phyloP scores from a whole-genome alignment of 2,329 filamentous ascomycete genomes.

The Mariannaea elegans region DNA sequence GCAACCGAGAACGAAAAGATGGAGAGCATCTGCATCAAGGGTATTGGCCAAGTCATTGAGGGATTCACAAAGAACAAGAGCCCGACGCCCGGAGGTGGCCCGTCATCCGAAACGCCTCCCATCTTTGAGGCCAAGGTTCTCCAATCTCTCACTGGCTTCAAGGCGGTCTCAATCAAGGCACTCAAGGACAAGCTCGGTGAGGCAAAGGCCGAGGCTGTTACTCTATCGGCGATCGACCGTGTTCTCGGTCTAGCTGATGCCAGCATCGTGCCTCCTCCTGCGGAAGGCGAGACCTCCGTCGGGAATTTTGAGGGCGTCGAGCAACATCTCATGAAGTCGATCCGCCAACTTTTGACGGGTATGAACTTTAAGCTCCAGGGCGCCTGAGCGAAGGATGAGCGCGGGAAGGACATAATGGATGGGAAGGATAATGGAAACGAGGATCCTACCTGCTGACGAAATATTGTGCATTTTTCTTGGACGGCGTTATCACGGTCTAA shows the following conservation, averaged over 20 bases:
- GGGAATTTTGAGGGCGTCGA: constrained; percentile 52
- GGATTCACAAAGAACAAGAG: constrained; percentile 53
- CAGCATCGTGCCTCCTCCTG: constrained; percentile 50
- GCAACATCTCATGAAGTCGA: constrained; percentile 52
- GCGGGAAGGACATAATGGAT: background rate
- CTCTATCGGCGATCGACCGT: constrained; percentile 61
- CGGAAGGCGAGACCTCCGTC: constrained; percentile 43
- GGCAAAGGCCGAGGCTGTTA: constrained; percentile 55
- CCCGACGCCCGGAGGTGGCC: constrained; percentile 43
- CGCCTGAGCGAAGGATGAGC: background rate
- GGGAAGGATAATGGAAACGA: constrained; percentile 19
- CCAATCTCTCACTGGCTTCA: constrained; percentile 54
- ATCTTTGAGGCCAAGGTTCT: constrained; percentile 53
- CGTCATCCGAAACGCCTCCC: constrained; percentile 39
- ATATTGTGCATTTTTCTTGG: constrained; percentile 24
- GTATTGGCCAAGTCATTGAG: constrained; percentile 52
- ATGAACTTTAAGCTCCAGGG: constrained; percentile 51
- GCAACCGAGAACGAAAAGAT: constrained; percentile 56
- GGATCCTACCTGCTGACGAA: constrained; percentile 17
- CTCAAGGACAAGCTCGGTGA: constrained; percentile 52
- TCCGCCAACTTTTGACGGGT: constrained; percentile 50
- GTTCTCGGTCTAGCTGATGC: constrained; percentile 57
- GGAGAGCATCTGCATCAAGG: constrained; percentile 57
- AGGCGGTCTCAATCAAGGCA: constrained; percentile 54
- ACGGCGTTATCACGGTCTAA: constrained; percentile 39